Base-by-base conservation (phyloP, 129 eudicot genomes). In the Cynara cardunculus region DNA sequence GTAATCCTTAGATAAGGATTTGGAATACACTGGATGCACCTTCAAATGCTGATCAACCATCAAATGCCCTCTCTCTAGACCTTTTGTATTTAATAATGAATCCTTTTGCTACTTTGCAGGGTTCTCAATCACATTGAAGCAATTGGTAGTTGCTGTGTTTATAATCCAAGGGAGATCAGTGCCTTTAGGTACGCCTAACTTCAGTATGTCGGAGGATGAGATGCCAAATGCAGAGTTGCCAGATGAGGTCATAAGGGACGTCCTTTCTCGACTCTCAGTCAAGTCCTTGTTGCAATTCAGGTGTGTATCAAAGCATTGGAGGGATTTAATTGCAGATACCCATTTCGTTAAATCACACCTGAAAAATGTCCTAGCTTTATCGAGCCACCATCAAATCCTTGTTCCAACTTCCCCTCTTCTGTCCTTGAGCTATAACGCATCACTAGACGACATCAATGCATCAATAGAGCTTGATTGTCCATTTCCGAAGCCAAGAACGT, bases 261-360 rank as follows among this genome's bases (percentile, higher is more conserved):
- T 84, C 65, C 77, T 84, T 71, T 84, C 84, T 80, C 81, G 84
- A 70, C 84, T 84, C 66, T 84, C 87, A 0, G 87, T 84, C 68
- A 84, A 80, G 25, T 80, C 84, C 62, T 74, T 84, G 73, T 69
- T 84, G 74, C 87, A 69, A 70, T 80, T 84, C 71, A 84, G 78
- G 41, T 59, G 69, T 32, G 87, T 84, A 84, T 84, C 87, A 39
- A 84, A 84, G 67, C 84, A 80, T 74, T 84, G 83, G 80, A 80
- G 74, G 78, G 39, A 16, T 44, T 18, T 84, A 80, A 80, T 84
- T 7, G 37, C 84, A 3, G 81, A 80, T 25, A 41, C 70, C 8
- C 64, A 61, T 26, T 76, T 84, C 62, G 71, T 59, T 13, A 59
- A 56, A 75, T 84, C 87, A 59, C 87, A 84, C 61, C 78, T 80